A percentile compares a stretch with the other conserved stretches of the same genome.
Conservation (phyloP, 768 basidiomycete species). For the Phanerochaete carnosa region DNA sequence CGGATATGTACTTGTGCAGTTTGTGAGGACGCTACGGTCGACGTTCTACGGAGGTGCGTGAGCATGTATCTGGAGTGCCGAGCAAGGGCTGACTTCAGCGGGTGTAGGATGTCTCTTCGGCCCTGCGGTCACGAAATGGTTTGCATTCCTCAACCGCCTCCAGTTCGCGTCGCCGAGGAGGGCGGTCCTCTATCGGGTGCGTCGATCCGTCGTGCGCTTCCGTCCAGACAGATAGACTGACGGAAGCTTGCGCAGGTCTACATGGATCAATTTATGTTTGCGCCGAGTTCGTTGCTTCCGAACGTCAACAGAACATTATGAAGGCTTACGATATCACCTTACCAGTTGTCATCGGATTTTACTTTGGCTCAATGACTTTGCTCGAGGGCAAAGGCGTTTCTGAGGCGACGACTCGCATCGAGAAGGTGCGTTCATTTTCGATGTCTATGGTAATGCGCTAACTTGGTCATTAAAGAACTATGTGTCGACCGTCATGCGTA, state of each 20-base stretch:
- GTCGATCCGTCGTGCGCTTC: slow-evolving; percentile 16
- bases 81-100: background rate
- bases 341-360: slow-evolving; percentile 44
- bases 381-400: slow-evolving; percentile 68
- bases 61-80: background rate
- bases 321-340: background rate
- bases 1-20: background rate
- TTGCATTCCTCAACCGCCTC: slow-evolving; percentile 64
- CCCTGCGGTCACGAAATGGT: slow-evolving; percentile 82
- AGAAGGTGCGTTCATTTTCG: slow-evolving; percentile 22
- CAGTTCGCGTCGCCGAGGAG: slow-evolving; percentile 60
- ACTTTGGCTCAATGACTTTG: slow-evolving; percentile 75
- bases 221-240: background rate
- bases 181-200: slow-evolving; percentile 59
- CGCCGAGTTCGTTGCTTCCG: slow-evolving; percentile 60
- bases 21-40: background rate
- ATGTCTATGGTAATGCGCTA: background rate
- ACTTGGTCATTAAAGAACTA: slow-evolving; percentile 50
- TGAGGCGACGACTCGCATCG: slow-evolving; percentile 48
- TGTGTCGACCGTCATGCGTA: slow-evolving; percentile 67
- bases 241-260: slow-evolving; percentile 48
- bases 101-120: slow-evolving; percentile 67
- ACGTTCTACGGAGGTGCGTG: slow-evolving; percentile 64
- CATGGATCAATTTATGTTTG: slow-evolving; percentile 77
- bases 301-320: too few relatives aligned